These are phyloP conservation scores for Sclerotinia subarctica DNA, from an alignment of 2,329 filamentous ascomycete species.

Conservation along the genomic window DNA sequence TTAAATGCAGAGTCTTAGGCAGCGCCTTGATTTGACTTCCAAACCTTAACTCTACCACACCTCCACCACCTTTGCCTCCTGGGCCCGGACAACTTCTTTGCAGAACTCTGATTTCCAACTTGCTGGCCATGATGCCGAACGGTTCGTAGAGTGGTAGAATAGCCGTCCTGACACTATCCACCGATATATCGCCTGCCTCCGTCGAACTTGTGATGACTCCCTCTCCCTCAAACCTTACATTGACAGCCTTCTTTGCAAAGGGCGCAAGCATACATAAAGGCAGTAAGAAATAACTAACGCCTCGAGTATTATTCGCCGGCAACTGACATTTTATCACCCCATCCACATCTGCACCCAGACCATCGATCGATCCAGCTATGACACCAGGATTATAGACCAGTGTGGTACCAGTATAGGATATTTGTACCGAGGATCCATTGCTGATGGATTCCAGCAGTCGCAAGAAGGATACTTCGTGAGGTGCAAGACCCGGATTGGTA, in stretches of 20 bases:
- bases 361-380: constrained; percentile 78
- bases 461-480: constrained; percentile 92
- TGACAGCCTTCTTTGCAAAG: constrained; percentile 88
- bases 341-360: constrained; percentile 62
- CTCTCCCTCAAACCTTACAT: constrained; percentile 83
- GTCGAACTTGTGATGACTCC: constrained; percentile 91
- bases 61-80: constrained; percentile 76
- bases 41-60: constrained; percentile 90
- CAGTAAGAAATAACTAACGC: constrained; percentile 87
- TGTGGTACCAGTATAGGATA: constrained; percentile 92
- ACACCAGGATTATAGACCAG: constrained; percentile 89
- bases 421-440: constrained; percentile 92
- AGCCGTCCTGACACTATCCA: constrained; percentile 90
- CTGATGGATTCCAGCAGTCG: constrained; percentile 92
- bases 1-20: constrained; percentile 88
- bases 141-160: constrained; percentile 85
- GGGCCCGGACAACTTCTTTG: constrained; percentile 74
- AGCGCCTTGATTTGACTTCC: constrained; percentile 81
- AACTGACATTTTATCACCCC: constrained; percentile 74
- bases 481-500: constrained; percentile 82
- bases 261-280: constrained; percentile 87
- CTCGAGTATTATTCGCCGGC: constrained; percentile 71
- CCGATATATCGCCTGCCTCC: constrained; percentile 78
- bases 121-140: constrained; percentile 77
- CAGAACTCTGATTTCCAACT: constrained; percentile 82